Conservation (phyloP, 139 green algal genomes). For the Closterium sp. region DNA sequence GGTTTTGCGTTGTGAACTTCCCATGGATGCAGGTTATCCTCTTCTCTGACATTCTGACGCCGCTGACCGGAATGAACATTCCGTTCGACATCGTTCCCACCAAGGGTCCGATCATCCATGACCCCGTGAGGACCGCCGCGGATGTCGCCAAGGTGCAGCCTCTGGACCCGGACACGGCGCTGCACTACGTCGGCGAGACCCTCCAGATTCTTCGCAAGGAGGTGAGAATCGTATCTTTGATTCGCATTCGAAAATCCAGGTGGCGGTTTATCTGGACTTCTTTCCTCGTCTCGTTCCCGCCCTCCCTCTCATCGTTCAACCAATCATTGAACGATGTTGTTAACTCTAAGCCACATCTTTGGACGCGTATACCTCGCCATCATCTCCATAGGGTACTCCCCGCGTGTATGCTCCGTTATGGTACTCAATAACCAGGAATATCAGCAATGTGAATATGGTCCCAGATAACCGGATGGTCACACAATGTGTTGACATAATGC, state of each 20-base stretch:
- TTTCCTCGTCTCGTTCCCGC: no score
- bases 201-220: constrained; percentile 38
- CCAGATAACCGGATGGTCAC: no score
- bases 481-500: no score
- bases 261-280: no score
- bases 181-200: constrained; percentile 47
- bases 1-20: not conserved
- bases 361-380: not conserved
- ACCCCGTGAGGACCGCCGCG: constrained; percentile 58
- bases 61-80: constrained; percentile 72
- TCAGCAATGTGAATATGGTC: no score
- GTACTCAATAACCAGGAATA: not conserved
- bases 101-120: constrained; percentile 71
- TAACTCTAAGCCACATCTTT: not conserved
- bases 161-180: constrained; percentile 37
- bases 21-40: constrained; percentile 54
- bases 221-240: not conserved
- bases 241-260: no score
- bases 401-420: not conserved
- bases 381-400: not conserved
- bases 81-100: constrained; percentile 78
- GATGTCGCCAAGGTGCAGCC: constrained; percentile 72
- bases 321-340: not conserved
- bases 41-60: constrained; percentile 77
- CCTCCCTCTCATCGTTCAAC: no score